These are phyloP conservation scores for Ceratobasidium sp. DNA, from an alignment of 1,284 basidiomycete genomes.

Conservation along the genomic window DNA sequence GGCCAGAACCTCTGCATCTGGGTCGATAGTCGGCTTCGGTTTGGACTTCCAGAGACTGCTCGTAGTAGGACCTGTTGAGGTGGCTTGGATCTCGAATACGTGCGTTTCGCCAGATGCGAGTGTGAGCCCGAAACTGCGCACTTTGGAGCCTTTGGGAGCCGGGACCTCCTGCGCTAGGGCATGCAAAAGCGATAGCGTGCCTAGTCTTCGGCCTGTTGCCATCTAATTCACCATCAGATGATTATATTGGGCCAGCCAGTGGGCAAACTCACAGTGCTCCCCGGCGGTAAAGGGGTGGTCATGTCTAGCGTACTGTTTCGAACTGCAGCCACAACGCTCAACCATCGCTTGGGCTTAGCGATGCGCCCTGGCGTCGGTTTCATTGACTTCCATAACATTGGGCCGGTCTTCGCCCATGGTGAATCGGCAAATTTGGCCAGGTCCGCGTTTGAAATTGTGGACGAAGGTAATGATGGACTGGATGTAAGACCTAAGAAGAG, in stretches of 20 bases:
- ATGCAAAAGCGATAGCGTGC: conserved; percentile 32
- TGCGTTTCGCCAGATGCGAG: conserved; percentile 42
- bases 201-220: conserved; percentile 21
- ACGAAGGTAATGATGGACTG: conserved; percentile 31
- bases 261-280: conserved; percentile 16
- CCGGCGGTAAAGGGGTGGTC: conserved; percentile 30
- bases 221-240: background rate
- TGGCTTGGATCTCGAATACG: conserved; percentile 41
- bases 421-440: conserved; percentile 27
- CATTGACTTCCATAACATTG: conserved; percentile 40
- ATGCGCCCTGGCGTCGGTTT: conserved; percentile 37
- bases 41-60: conserved; percentile 25
- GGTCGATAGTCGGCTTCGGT: conserved; percentile 16
- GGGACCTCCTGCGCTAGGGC: conserved; percentile 32
- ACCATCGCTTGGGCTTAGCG: conserved; percentile 41
- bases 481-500: conserved; percentile 41
- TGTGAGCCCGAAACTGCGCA: conserved; percentile 39
- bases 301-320: conserved; percentile 24
- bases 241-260: background rate
- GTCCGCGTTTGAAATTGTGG: conserved; percentile 11
- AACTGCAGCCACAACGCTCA: conserved; percentile 31
- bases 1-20: conserved; percentile 39
- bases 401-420: conserved; percentile 36
- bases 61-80: background rate
- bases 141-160: conserved; percentile 35